Base-by-base conservation (phyloP, 495 filamentous ascomycete species). In the Pyrenula massariospora region DNA sequence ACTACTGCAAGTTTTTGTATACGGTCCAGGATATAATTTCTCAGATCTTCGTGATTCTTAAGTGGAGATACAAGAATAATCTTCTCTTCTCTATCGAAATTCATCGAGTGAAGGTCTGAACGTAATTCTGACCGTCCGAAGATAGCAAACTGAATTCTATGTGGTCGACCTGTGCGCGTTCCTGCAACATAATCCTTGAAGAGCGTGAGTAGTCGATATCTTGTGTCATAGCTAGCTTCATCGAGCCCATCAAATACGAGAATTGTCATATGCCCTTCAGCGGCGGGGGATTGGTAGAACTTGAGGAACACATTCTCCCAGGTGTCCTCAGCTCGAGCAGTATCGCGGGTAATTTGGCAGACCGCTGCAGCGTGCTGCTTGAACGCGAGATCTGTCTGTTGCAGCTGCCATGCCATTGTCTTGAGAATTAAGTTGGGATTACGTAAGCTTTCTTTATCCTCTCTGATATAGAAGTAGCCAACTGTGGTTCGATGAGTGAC, bases 261-360 rank as follows among this genome's bases (percentile, higher is more conserved):
- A 24, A 52, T 21, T 5, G 50, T 19, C 10, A 15, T 59, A 19
- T 60, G 59, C 10, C 60, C 62, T 8, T 21, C 19, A 52, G 19
- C 22, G 8, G 50, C 22, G 21, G 59, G 56, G 2, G 58, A 48
- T 15, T 42, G 31, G 48, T 68, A 68, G 52, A 57, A 70, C 12
- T 67, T 59, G 0, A 64, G 48, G 36, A 70, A 70, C 0, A 72
- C 54, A 2, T 51, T 55, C 31, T 59, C 61, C 64, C 65, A 72
- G n/a, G 63, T 58, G 25, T 65, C 66, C 54, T 65, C 57, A 1
- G 67, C 61, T 0, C 64, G 66, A 12, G 54, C 59, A 15, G 31
- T 42, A 15, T 42, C 15, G 31, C 31, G 31, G 31, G 8, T 42
- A 22, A 56, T 54, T 22, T 59, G 54, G 12, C 65, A 31, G 15